Evolutionary conservation across 805 yeast genomes (phyloP).

Genomic region (Ogataea pignaliae): DNA sequence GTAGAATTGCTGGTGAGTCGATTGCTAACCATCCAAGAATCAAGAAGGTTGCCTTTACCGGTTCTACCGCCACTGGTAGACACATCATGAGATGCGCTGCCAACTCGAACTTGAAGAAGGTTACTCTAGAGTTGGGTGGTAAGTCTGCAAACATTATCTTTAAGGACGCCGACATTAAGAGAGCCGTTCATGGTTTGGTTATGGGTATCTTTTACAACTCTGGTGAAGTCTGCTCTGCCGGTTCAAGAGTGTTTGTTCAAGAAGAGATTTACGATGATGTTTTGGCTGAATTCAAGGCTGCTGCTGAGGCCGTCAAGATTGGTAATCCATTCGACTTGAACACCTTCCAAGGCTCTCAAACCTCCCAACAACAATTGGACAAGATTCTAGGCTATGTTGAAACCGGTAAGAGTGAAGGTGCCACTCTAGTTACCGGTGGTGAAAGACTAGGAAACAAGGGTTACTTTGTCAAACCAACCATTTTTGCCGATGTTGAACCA

Average conservation of each 20-base stretch:
- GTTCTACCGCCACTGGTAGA: slow-evolving; percentile 75
- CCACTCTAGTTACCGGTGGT: slow-evolving; percentile 69
- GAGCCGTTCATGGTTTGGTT: slow-evolving; percentile 45
- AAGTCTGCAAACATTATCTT: slow-evolving; percentile 76
- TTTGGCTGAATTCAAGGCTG: slow-evolving; percentile 51
- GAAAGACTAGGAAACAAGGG: slow-evolving; percentile 60
- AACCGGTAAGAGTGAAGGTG: slow-evolving; percentile 64
- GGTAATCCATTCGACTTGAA: slow-evolving; percentile 72
- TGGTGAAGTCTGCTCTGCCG: slow-evolving; percentile 82
- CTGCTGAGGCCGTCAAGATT: slow-evolving; percentile 56
- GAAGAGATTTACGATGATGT: slow-evolving; percentile 65
- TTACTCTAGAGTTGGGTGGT: slow-evolving; percentile 80
- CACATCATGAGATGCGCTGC: slow-evolving; percentile 67
- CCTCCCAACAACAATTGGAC: slow-evolving; percentile 63
- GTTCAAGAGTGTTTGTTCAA: slow-evolving; percentile 74
- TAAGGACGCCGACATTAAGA: slow-evolving; percentile 58
- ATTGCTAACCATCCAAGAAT: slow-evolving; percentile 64
- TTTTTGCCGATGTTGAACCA: slow-evolving; percentile 63
- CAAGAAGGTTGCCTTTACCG: slow-evolving; percentile 77
- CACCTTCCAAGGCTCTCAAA: slow-evolving; percentile 75
- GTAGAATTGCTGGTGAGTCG: slow-evolving; percentile 68
- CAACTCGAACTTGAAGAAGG: slow-evolving; percentile 69
- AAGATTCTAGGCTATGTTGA: slow-evolving; percentile 66
- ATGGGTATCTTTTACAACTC: slow-evolving; percentile 74
- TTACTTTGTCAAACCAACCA: slow-evolving; percentile 68